These are phyloP conservation scores for Neoboletus brunneissimus DNA, from an alignment of 768 basidiomycete genomes.

Conservation along the genomic window DNA sequence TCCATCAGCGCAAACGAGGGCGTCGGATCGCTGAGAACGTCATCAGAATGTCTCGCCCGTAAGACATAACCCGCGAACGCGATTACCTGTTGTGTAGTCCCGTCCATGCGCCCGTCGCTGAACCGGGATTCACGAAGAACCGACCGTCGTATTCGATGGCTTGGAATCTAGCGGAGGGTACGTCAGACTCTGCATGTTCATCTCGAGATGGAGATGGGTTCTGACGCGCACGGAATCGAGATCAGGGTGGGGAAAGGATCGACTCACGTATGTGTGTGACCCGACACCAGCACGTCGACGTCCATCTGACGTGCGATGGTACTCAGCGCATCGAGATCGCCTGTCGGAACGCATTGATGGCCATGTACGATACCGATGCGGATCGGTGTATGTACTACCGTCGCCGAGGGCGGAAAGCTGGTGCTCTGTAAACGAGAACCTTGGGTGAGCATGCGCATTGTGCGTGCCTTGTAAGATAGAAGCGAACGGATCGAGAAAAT, in stretches of 20 bases:
- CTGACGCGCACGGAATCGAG: background rate
- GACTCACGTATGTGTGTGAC: constrained; percentile 90
- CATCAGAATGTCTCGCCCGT: background rate
- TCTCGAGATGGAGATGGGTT: background rate
- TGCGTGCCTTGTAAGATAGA: background rate
- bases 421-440: constrained; percentile 43
- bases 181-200: background rate
- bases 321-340: constrained; percentile 87
- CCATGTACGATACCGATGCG: constrained; percentile 93
- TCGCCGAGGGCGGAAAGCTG: constrained; percentile 75
- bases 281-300: constrained; percentile 91
- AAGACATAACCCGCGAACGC: background rate
- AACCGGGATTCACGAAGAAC: constrained; percentile 96
- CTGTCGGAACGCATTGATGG: constrained; percentile 89
- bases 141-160: constrained; percentile 87
- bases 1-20: constrained; percentile 98
- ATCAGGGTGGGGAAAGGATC: background rate
- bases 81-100: constrained; percentile 37
- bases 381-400: constrained; percentile 79
- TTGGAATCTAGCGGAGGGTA: constrained; percentile 63
- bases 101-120: constrained; percentile 93
- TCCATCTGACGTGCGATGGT: constrained; percentile 94
- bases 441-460: background rate
- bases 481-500: background rate
- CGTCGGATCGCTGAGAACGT: constrained; percentile 62